Percentiles rank a stretch among this genome's conserved stretches.
Conservation (phyloP, 2,329 filamentous ascomycete species). For the Colletotrichum spaethianum region DNA sequence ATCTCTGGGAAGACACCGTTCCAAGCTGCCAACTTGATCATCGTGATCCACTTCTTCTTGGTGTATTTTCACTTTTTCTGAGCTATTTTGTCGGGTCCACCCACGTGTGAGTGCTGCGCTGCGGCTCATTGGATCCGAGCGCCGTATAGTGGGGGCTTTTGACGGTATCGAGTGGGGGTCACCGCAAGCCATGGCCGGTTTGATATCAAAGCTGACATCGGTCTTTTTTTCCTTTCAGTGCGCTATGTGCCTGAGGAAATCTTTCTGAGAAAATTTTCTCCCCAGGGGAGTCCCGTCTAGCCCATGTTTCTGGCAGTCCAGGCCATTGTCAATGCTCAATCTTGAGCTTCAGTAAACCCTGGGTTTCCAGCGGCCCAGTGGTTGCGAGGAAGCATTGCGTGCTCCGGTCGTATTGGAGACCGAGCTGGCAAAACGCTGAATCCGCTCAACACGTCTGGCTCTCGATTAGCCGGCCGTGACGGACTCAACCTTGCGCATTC, state of each 20-base stretch:
- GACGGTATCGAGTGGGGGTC: constrained; percentile 41
- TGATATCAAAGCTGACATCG: constrained; percentile 41
- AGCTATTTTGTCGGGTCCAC: constrained; percentile 41
- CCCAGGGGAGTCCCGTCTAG: constrained; percentile 8
- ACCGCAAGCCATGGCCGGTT: constrained; percentile 39
- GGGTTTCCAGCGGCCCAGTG: background rate
- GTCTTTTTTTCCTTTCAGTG: background rate
- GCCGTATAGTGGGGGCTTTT: constrained; percentile 40
- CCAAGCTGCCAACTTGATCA: constrained; percentile 26
- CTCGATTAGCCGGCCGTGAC: constrained; percentile 29
- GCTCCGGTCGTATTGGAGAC: background rate
- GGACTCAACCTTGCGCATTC: constrained; percentile 25
- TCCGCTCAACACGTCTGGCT: background rate
- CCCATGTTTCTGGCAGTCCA: background rate
- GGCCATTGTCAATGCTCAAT: background rate
- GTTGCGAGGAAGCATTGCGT: background rate
- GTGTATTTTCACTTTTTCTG: constrained; percentile 12
- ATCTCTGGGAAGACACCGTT: constrained; percentile 29
- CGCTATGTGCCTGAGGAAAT: constrained; percentile 35
- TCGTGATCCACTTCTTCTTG: constrained; percentile 35
- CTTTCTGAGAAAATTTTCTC: constrained; percentile 30
- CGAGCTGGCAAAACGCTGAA: background rate
- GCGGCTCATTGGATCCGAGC: constrained; percentile 39
- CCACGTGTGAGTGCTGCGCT: constrained; percentile 41
- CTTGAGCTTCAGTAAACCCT: background rate